phyloP scores from a whole-genome alignment of 2,329 filamentous ascomycete genomes.

The Colletotrichum truncatum region DNA sequence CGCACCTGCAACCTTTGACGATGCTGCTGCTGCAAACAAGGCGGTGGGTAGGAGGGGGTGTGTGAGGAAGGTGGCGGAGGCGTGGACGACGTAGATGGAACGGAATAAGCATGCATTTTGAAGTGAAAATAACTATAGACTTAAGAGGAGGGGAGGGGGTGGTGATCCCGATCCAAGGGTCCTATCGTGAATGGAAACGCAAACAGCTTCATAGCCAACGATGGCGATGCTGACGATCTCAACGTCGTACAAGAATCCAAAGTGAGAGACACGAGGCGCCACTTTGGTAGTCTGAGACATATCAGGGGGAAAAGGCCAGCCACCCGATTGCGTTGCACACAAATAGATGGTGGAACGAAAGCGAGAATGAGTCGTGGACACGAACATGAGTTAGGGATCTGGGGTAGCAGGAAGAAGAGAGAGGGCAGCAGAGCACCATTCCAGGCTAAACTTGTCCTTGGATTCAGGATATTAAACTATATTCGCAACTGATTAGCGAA shows the following conservation, averaged over 20 bases:
- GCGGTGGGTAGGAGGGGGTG: no score
- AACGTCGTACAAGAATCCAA: slow-evolving; percentile 5
- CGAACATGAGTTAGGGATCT: not conserved
- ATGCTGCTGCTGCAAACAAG: no score
- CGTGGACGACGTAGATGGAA: no score
- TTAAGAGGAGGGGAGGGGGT: no score
- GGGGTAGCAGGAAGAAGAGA: not conserved
- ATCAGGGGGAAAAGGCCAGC: not conserved
- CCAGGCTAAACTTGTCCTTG: not conserved
- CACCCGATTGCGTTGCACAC: not conserved
- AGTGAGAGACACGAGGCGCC: slow-evolving; percentile 4
- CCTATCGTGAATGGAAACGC: not conserved
- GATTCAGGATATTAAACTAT: slow-evolving; percentile 27
- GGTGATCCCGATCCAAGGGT: not conserved
- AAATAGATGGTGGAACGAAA: no score
- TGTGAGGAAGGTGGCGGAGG: no score
- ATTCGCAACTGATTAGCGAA: not conserved
- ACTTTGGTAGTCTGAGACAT: not conserved
- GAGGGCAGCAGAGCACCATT: not conserved
- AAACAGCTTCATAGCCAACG: not conserved
- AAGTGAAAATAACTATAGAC: no score
- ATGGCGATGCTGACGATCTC: slow-evolving; percentile 2
- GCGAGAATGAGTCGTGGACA: no score
- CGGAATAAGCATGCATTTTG: no score
- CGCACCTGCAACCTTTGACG: no score